Conservation (phyloP, 1,284 basidiomycete species). For the Ustilago vetiveriae region DNA sequence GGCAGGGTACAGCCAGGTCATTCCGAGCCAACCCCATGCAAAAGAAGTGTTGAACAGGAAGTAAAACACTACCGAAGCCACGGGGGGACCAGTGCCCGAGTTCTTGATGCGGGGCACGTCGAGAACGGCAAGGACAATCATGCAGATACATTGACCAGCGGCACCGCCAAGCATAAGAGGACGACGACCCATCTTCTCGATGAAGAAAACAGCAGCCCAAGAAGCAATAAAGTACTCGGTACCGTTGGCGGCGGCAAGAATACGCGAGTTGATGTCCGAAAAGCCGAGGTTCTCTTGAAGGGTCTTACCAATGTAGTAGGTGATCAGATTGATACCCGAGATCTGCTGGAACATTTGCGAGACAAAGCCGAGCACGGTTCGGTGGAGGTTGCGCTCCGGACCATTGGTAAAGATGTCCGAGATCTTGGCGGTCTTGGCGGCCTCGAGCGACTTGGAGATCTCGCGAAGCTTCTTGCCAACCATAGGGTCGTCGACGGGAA, state of each 20-base stretch:
- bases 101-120: constrained; percentile 26
- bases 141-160: constrained; percentile 55
- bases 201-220: constrained; percentile 60
- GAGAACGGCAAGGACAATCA: constrained; percentile 54
- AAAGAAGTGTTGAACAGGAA: constrained; percentile 66
- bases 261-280: constrained; percentile 53
- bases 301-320: constrained; percentile 65
- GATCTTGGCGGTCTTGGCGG: constrained; percentile 35
- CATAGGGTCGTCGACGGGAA: constrained; percentile 49
- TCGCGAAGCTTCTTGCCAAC: constrained; percentile 56
- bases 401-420: constrained; percentile 61
- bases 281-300: constrained; percentile 60
- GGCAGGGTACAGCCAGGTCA: constrained; percentile 67
- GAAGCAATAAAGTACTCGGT: constrained; percentile 66
- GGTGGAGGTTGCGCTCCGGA: constrained; percentile 64
- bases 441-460: constrained; percentile 52
- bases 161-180: constrained; percentile 62
- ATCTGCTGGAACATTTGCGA: constrained; percentile 66
- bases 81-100: constrained; percentile 22
- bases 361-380: constrained; percentile 58
- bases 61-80: constrained; percentile 58
- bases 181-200: constrained; percentile 62
- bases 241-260: constrained; percentile 64
- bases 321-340: constrained; percentile 63
- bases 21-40: constrained; percentile 65